phyloP scores from a whole-genome alignment of 345 rosid species.

The Isatis tinctoria region DNA sequence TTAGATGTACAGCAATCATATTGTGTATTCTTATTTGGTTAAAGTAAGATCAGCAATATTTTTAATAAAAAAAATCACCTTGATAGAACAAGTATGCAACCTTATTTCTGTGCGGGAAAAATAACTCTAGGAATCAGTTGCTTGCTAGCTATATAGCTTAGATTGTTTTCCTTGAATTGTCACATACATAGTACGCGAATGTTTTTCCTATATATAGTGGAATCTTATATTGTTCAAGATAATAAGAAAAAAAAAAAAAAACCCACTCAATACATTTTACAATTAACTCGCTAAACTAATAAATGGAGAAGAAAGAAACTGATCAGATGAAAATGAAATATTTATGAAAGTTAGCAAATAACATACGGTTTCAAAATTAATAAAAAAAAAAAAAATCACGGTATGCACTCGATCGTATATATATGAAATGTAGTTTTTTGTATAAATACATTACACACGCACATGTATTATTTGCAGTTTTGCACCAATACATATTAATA shows the following conservation, averaged over 20 bases:
- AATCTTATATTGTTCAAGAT: not conserved
- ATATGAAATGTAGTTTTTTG: not conserved
- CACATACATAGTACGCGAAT: not conserved
- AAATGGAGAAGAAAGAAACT: not conserved
- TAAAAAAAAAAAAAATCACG: not conserved
- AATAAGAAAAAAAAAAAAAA: not conserved
- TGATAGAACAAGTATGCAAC: not conserved
- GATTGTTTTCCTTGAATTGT: slow-evolving; percentile 1
- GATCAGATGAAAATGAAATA: not conserved
- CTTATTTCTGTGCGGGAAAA: not conserved
- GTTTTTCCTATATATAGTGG: not conserved
- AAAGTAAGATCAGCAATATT: not conserved
- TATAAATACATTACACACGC: not conserved
- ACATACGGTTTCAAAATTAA: not conserved
- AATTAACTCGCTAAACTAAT: not conserved
- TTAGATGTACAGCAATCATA: not conserved
- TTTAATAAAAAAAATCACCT: not conserved
- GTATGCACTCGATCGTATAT: not conserved
- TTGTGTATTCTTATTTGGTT: not conserved
- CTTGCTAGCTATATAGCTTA: slow-evolving; percentile 10
- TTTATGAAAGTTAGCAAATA: not conserved
- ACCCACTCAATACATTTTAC: not conserved
- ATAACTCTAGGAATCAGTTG: not conserved
- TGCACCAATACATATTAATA: not conserved
- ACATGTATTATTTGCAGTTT: not conserved